A percentile compares a stretch with the other conserved stretches of the same genome.
Conservation (phyloP, 495 filamentous ascomycete species). For the Paragyromitra xinjiangensis region DNA sequence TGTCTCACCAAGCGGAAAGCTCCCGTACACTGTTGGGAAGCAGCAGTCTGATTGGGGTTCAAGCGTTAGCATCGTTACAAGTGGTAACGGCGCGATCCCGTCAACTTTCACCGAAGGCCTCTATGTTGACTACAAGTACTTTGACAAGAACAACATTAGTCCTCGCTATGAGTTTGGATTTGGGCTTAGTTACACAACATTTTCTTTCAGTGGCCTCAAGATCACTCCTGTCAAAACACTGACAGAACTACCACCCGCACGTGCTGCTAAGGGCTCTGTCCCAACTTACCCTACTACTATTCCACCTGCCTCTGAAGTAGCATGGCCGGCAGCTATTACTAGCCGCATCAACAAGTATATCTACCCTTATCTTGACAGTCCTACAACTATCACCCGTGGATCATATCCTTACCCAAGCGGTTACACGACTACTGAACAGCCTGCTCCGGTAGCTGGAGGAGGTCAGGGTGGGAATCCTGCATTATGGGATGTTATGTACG, state of each 20-base stretch:
- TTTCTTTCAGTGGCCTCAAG: constrained; percentile 61
- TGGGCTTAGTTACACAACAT: constrained; percentile 75
- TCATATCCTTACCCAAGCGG: constrained; percentile 71
- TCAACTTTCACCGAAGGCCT: constrained; percentile 74
- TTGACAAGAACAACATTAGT: constrained; percentile 69
- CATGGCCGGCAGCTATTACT: constrained; percentile 68
- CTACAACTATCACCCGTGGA: constrained; percentile 57
- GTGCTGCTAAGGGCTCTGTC: constrained; percentile 65
- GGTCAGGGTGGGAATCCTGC: constrained; percentile 74
- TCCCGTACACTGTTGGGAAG: constrained; percentile 76
- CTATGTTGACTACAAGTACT: constrained; percentile 73
- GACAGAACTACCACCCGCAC: constrained; percentile 63
- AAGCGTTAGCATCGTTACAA: constrained; percentile 57
- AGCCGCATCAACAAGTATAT: constrained; percentile 72
- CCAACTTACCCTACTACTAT: constrained; percentile 68
- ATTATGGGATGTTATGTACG: constrained; percentile 71
- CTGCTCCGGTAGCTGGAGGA: constrained; percentile 68
- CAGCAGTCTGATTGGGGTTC: constrained; percentile 70
- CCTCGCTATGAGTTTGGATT: constrained; percentile 78
- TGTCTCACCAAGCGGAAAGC: constrained; percentile 68
- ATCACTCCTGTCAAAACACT: constrained; percentile 26
- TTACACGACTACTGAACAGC: constrained; percentile 66
- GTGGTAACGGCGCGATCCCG: constrained; percentile 60
- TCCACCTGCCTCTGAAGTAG: constrained; percentile 70
- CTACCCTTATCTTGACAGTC: constrained; percentile 73